Evolutionary conservation across 2,329 filamentous ascomycete genomes (phyloP), one percentile per base, ranked within the genome.

Genomic region (Ophiocordyceps unilateralis): DNA sequence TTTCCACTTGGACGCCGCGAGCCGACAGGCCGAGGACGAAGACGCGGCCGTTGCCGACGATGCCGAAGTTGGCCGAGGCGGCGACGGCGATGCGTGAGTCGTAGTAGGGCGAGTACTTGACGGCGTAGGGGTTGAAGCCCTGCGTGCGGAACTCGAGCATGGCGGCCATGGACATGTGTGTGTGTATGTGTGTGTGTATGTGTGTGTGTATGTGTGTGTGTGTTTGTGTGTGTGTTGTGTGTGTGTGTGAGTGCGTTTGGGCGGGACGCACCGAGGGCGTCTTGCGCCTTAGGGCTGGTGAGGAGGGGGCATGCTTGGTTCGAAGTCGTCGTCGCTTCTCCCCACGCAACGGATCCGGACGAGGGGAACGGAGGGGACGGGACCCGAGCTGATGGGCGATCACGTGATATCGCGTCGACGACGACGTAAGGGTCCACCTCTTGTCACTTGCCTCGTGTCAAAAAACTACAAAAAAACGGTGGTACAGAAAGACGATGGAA

Each of bases 81-180:
- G 85, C 84, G 53, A 95, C 87, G 45, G 89, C 89, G 49, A 98
- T 78, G 49, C 88, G 80, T 50, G 84, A 91, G 67, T 96, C 91
- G 67, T 93, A 93, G 68, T 95, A 98, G 7, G 91, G 91, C 44
- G 89, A 96, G 70, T 96, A 98, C 65, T 95, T 94, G 63, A 95
- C 87, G 52, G 84, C 85, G 65, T 93, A 95, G 55, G 88, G 88
- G 62, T 96, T 94, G 72, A 78, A 96, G 55, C 91, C 91, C 58
- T 85, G 74, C 20, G 91, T 96, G 49, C 84, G 82, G 66, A 84
- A 96, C 65, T 95, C 87, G 53, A 96, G 80, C 87, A 96, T 95
- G 58, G 68, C 67, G 61, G 64, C 62, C 64, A 67, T 67, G 22
- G n/a, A n/a, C n/a, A n/a, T n/a, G n/a, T n/a, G n/a, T n/a, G n/a